Conservation (phyloP, 495 filamentous ascomycete genomes). For the Trichoderma erinaceum region DNA sequence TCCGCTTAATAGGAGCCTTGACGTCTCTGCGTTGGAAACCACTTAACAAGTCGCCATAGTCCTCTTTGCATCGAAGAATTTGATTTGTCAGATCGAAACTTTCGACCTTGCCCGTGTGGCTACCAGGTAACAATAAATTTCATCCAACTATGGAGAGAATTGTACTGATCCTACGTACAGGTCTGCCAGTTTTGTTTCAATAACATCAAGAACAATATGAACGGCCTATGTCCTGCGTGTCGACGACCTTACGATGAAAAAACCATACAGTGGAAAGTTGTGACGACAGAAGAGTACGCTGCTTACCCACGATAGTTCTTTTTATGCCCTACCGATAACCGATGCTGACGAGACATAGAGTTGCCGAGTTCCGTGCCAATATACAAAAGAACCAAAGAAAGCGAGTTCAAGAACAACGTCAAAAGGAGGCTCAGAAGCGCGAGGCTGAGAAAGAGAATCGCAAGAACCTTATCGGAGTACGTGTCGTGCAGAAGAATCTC, state of each 20-base stretch:
- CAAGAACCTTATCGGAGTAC: slow-evolving; percentile 88
- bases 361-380: slow-evolving; percentile 71
- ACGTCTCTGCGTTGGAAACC: no score
- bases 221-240: slow-evolving; percentile 93
- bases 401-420: slow-evolving; percentile 73
- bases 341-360: slow-evolving; percentile 33
- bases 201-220: slow-evolving; percentile 94
- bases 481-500: slow-evolving; percentile 96
- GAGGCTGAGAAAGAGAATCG: slow-evolving; percentile 92
- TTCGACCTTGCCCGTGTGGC: slow-evolving; percentile 94
- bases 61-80: slow-evolving; percentile 99
- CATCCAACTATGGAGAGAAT: slow-evolving; percentile 17
- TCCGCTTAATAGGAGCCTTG: neutral
- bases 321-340: neutral
- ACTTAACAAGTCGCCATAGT: slow-evolving; percentile 39
- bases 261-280: slow-evolving; percentile 90
- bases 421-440: slow-evolving; percentile 91
- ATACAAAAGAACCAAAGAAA: slow-evolving; percentile 85
- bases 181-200: slow-evolving; percentile 99
- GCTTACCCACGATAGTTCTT: neutral
- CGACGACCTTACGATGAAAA: slow-evolving; percentile 91
- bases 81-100: slow-evolving; percentile 93
- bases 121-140: slow-evolving; percentile 67
- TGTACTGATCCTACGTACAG: slow-evolving; percentile 38
- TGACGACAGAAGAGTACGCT: slow-evolving; percentile 85